Conservation (phyloP, 164 flowering plant species). For the Nymphaea colorata region DNA sequence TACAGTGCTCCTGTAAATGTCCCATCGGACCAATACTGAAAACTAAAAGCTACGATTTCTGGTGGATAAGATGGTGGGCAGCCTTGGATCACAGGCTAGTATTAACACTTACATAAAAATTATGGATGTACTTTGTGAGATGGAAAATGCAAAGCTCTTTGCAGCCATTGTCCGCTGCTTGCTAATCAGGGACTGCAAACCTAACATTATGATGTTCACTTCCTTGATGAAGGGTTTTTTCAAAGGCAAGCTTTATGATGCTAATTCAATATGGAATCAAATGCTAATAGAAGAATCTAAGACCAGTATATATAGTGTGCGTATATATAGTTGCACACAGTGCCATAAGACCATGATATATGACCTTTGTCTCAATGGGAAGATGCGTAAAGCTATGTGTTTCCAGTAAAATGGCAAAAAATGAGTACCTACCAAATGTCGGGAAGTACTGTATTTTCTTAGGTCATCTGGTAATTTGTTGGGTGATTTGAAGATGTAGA, state of each 20-base stretch:
- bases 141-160: constrained; percentile 31
- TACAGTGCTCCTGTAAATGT: constrained; percentile 69
- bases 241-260: constrained; percentile 31
- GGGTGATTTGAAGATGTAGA: constrained; percentile 65
- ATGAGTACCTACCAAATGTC: constrained; percentile 39
- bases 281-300: constrained; percentile 35
- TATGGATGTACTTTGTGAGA: constrained; percentile 36
- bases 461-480: constrained; percentile 36
- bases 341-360: constrained; percentile 23
- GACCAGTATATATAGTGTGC: constrained; percentile 41
- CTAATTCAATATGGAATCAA: constrained; percentile 34
- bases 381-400: constrained; percentile 32
- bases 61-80: constrained; percentile 39
- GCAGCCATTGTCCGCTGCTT: constrained; percentile 46
- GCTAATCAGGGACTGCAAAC: constrained; percentile 51
- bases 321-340: constrained; percentile 48
- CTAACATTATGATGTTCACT: constrained; percentile 46
- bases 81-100: constrained; percentile 42
- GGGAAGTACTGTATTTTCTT: constrained; percentile 54
- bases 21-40: constrained; percentile 25
- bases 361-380: constrained; percentile 45
- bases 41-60: constrained; percentile 37
- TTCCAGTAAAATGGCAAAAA: constrained; percentile 37
- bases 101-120: constrained; percentile 57
- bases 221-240: constrained; percentile 58